These are phyloP conservation scores for Coemansia furcata DNA, from an alignment of 192 early-diverging fungal genomes.

Conservation along the genomic window DNA sequence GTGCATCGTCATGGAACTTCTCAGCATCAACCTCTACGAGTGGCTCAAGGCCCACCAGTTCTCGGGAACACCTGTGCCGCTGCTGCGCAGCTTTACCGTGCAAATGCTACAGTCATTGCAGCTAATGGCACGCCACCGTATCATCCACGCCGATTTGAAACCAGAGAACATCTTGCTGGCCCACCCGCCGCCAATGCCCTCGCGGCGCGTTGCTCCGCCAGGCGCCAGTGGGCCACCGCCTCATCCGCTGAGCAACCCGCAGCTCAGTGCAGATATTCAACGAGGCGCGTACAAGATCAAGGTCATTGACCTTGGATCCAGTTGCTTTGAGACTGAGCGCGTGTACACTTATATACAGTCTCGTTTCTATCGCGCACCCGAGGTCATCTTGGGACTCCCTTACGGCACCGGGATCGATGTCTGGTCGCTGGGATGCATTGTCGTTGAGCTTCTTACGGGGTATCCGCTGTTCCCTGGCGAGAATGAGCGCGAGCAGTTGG, in stretches of 20 bases:
- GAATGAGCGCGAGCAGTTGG: slow-evolving; percentile 94
- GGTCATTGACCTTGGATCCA: slow-evolving; percentile 98
- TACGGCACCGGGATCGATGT: slow-evolving; percentile 95
- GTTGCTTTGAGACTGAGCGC: slow-evolving; percentile 88
- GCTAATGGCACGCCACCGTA: slow-evolving; percentile 66
- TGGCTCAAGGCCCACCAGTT: slow-evolving; percentile 93
- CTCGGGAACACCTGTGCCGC: slow-evolving; percentile 61
- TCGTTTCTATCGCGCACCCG: slow-evolving; percentile 95
- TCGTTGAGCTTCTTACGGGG: slow-evolving; percentile 84
- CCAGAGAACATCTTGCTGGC: slow-evolving; percentile 91
- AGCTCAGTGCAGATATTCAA: slow-evolving; percentile 37
- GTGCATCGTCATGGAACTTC: slow-evolving; percentile 91
- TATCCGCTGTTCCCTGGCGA: slow-evolving; percentile 97
- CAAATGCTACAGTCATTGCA: slow-evolving; percentile 84
- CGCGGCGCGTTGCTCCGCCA: slow-evolving; percentile 26
- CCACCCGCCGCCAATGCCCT: slow-evolving; percentile 57
- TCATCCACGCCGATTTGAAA: slow-evolving; percentile 97
- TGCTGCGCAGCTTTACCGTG: slow-evolving; percentile 58
- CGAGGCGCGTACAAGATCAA: slow-evolving; percentile 71
- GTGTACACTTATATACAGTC: slow-evolving; percentile 98
- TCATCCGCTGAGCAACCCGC: slow-evolving; percentile 43
- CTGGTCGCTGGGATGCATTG: slow-evolving; percentile 96
- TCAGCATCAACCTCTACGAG: slow-evolving; percentile 95
- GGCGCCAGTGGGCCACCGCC: slow-evolving; percentile 22
- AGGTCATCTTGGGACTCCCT: slow-evolving; percentile 87